These are phyloP conservation scores for Omphalotus olearius DNA, from an alignment of 1,284 basidiomycete species.

Conservation along the genomic window DNA sequence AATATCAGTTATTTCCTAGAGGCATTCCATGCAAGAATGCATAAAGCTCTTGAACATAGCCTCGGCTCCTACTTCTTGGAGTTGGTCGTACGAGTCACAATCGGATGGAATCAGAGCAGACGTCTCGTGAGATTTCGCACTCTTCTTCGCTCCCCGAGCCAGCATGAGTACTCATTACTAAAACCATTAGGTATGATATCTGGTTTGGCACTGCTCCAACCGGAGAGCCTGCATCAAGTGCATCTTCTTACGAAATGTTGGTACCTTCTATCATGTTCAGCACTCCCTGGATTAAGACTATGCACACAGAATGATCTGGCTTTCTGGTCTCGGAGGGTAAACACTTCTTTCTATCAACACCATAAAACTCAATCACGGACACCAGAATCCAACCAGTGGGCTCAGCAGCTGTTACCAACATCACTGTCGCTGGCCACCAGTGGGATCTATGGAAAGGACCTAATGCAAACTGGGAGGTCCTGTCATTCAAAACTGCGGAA, in stretches of 20 bases:
- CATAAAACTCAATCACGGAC: background rate
- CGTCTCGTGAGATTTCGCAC: constrained; percentile 35
- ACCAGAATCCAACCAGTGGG: constrained; percentile 52
- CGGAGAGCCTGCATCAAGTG: constrained; percentile 41
- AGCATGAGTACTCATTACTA: no score
- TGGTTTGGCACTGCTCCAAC: constrained; percentile 43
- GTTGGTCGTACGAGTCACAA: constrained; percentile 42
- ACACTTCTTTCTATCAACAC: background rate
- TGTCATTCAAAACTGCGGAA: constrained; percentile 48
- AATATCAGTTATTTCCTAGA: background rate
- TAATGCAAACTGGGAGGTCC: constrained; percentile 51
- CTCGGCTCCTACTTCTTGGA: constrained; percentile 47
- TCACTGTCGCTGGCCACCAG: constrained; percentile 42
- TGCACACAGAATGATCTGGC: constrained; percentile 54
- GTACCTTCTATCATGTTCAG: constrained; percentile 11
- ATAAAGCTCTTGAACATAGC: constrained; percentile 35
- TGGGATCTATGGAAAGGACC: constrained; percentile 58
- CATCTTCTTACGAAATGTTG: constrained; percentile 54
- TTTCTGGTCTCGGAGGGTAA: constrained; percentile 54
- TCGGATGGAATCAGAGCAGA: constrained; percentile 49
- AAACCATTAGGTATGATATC: constrained; percentile 43
- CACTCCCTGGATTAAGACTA: background rate
- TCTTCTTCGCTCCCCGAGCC: no score
- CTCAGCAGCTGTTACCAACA: constrained; percentile 38
- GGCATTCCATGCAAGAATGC: background rate